Conservation (phyloP, 2,329 filamentous ascomycete genomes). For the Arthrobotrys musiformis region DNA sequence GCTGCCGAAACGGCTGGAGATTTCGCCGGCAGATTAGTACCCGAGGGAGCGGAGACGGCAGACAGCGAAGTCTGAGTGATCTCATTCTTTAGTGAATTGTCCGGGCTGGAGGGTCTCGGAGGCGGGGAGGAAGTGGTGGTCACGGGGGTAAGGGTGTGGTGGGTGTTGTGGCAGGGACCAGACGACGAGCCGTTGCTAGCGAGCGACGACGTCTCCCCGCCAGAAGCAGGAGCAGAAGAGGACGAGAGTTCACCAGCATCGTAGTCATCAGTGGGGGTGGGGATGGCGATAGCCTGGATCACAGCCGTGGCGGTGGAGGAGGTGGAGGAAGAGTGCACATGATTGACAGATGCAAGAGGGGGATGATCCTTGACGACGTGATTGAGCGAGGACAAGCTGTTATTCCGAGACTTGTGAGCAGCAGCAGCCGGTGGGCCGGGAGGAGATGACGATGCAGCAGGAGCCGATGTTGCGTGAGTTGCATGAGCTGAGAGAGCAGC, state of each 20-base stretch:
- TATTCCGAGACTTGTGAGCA: slow-evolving; percentile 69
- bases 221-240: slow-evolving; percentile 41
- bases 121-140: slow-evolving; percentile 54
- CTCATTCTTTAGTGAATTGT: slow-evolving; percentile 48
- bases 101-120: slow-evolving; percentile 47
- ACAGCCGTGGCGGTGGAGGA: slow-evolving; percentile 24
- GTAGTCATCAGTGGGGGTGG: slow-evolving; percentile 54
- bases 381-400: slow-evolving; percentile 69
- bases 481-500: slow-evolving; percentile 3
- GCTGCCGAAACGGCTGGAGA: background rate
- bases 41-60: background rate
- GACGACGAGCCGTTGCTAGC: slow-evolving; percentile 52
- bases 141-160: slow-evolving; percentile 53
- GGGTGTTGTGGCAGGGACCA: slow-evolving; percentile 43
- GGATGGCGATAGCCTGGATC: slow-evolving; percentile 53
- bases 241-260: slow-evolving; percentile 38
- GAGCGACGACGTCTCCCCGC: slow-evolving; percentile 51
- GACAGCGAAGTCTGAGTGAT: background rate
- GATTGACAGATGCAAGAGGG: slow-evolving; percentile 54
- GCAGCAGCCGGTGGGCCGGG: slow-evolving; percentile 59
- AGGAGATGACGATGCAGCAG: slow-evolving; percentile 39
- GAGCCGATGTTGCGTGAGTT: background rate
- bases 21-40: slow-evolving; percentile 7
- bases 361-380: slow-evolving; percentile 62
- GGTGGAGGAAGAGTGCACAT: slow-evolving; percentile 60